Evolutionary conservation across 441 rosid genomes (phyloP).

Genomic region (Iberis amara): DNA sequence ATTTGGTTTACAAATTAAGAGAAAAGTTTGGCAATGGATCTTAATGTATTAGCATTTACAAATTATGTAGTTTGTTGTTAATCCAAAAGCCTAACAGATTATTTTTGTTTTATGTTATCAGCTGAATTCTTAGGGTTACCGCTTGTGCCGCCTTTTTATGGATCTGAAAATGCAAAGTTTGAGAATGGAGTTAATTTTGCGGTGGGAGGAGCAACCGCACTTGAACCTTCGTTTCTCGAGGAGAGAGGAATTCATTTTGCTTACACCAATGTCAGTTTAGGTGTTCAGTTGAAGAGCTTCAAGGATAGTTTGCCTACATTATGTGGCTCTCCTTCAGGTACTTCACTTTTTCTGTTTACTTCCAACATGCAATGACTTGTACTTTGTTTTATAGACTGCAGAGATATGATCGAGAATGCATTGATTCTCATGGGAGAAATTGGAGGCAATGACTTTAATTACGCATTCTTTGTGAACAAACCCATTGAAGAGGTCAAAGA

Average conservation of each 20-base stretch:
- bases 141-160: slow-evolving; percentile 35
- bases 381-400: slow-evolving; percentile 28
- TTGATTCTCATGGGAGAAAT: slow-evolving; percentile 54
- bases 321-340: slow-evolving; percentile 36
- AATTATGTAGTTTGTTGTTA: too few species aligned
- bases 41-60: too few species aligned
- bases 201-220: slow-evolving; percentile 44
- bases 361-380: background rate
- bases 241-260: slow-evolving; percentile 30
- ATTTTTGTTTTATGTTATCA: slow-evolving; percentile 11
- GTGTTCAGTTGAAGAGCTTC: slow-evolving; percentile 39
- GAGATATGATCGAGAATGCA: slow-evolving; percentile 31
- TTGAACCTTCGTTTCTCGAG: slow-evolving; percentile 34
- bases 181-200: slow-evolving; percentile 45
- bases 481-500: slow-evolving; percentile 27
- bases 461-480: slow-evolving; percentile 24
- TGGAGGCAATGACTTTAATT: slow-evolving; percentile 51
- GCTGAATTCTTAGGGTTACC: slow-evolving; percentile 45
- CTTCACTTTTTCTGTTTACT: background rate
- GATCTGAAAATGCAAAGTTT: slow-evolving; percentile 16
- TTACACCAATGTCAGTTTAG: slow-evolving; percentile 33
- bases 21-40: too few species aligned
- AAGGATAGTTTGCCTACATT: slow-evolving; percentile 31
- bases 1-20: too few species aligned
- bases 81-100: too few species aligned